Percentiles rank a stretch among this genome's conserved stretches.
phyloP scores from a whole-genome alignment of 148 eudicot genomes.

The Cornus kousa region DNA sequence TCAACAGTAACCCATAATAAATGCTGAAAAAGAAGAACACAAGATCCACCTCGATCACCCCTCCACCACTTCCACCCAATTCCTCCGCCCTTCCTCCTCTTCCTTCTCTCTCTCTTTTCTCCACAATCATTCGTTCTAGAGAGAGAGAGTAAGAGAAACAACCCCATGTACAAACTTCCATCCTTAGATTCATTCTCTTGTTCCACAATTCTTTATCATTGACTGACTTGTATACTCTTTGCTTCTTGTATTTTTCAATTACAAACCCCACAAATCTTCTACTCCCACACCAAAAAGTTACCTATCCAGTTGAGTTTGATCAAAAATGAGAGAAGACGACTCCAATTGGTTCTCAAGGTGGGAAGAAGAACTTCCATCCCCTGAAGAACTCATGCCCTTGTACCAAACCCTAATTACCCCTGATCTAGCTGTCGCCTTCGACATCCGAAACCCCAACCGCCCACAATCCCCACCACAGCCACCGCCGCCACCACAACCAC shows the following conservation, averaged over 20 bases:
- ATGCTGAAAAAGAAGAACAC: conserved; percentile 45
- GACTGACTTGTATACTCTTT: not conserved
- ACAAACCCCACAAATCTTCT: not conserved
- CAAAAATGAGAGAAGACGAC: conserved; percentile 70
- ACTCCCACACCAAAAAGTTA: not conserved
- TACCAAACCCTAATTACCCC: conserved; percentile 88
- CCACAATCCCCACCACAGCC: conserved; percentile 13
- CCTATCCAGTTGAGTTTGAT: not conserved
- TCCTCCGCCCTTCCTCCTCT: not conserved
- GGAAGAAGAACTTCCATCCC: conserved; percentile 81
- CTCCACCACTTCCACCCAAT: conserved; percentile 27
- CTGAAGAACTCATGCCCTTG: conserved; percentile 78
- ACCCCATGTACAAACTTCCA: not conserved
- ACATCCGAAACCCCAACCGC: conserved; percentile 42
- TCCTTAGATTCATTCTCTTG: too few species aligned
- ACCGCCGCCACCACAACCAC: conserved; percentile 20
- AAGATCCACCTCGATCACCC: conserved; percentile 97
- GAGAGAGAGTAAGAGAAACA: not conserved
- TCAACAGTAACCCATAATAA: conserved; percentile 16
- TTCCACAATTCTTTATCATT: not conserved
- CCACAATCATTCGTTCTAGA: conserved; percentile 1
- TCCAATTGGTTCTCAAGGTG: conserved; percentile 87
- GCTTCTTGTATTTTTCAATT: not conserved
- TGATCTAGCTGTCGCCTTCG: conserved; percentile 81
- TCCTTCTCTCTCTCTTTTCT: not conserved